Conservation (phyloP, 768 basidiomycete species). For the Saitozyma sp. region DNA sequence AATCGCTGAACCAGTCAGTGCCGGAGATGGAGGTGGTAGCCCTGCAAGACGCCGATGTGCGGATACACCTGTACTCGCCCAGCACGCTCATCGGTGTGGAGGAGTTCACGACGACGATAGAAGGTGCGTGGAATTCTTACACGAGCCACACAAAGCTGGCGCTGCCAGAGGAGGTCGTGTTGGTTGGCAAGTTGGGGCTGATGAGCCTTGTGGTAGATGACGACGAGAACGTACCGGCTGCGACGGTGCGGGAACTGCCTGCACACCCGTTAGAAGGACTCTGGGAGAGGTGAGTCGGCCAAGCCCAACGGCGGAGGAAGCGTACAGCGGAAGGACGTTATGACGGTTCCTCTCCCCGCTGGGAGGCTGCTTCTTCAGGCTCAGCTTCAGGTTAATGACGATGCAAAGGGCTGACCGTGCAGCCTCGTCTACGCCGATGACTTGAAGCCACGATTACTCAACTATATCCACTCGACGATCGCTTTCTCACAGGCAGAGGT, state of each 20-base stretch:
- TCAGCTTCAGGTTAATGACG: no score
- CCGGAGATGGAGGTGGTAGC: constrained; percentile 3
- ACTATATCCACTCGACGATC: constrained; percentile 92
- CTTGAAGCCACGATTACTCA: constrained; percentile 82
- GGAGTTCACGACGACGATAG: constrained; percentile 61
- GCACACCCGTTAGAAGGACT: constrained; percentile 80
- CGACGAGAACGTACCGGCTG: constrained; percentile 79
- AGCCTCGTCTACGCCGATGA: constrained; percentile 76
- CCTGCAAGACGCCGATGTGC: constrained; percentile 54
- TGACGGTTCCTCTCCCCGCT: no score
- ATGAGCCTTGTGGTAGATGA: constrained; percentile 54
- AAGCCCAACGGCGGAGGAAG: no score
- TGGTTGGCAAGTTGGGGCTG: not conserved
- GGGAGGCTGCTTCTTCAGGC: no score
- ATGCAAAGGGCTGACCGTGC: constrained; percentile 6
- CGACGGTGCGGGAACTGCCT: constrained; percentile 85
- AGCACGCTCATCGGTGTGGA: constrained; percentile 61
- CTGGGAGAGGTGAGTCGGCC: constrained; percentile 66
- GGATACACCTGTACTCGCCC: constrained; percentile 87
- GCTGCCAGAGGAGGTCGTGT: not conserved
- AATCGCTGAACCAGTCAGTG: not conserved
- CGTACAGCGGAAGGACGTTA: no score
- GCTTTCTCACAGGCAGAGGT: constrained; percentile 73
- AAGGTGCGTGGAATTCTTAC: not conserved
- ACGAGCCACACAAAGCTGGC: not conserved